These are phyloP conservation scores for Solanum okadae DNA, from an alignment of 257 asterid genomes.

Conservation along the genomic window DNA sequence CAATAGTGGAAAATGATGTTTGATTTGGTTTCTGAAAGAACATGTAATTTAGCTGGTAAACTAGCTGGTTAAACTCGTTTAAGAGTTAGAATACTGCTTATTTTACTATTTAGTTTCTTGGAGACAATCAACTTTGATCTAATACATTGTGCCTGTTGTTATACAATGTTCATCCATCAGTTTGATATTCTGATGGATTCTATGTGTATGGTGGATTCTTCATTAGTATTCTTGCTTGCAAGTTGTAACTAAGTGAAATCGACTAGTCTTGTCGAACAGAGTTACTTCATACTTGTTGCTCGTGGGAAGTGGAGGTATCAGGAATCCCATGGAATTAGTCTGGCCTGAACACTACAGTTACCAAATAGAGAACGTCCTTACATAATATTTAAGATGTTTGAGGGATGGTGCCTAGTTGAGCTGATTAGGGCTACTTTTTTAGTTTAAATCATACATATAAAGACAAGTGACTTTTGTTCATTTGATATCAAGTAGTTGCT, in stretches of 20 bases:
- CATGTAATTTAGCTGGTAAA: not conserved
- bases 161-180: not conserved
- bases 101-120: not conserved
- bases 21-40: not conserved
- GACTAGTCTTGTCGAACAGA: not conserved
- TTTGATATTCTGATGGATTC: not conserved
- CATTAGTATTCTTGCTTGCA: not conserved
- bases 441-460: not conserved
- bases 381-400: not conserved
- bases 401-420: not conserved
- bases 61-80: not conserved
- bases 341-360: not conserved
- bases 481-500: not conserved
- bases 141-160: not conserved
- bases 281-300: not conserved
- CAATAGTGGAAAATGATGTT: not conserved
- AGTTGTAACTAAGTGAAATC: not conserved
- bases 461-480: not conserved
- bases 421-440: not conserved
- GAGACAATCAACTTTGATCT: not conserved
- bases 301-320: not conserved
- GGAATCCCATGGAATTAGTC: not conserved
- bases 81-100: not conserved
- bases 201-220: not conserved
- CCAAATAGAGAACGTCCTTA: not conserved